Percentiles rank a stretch among this genome's conserved stretches.
These are phyloP conservation scores for Backusella tarrabulga DNA, from an alignment of 192 early-diverging fungal species.

Conservation along the genomic window DNA sequence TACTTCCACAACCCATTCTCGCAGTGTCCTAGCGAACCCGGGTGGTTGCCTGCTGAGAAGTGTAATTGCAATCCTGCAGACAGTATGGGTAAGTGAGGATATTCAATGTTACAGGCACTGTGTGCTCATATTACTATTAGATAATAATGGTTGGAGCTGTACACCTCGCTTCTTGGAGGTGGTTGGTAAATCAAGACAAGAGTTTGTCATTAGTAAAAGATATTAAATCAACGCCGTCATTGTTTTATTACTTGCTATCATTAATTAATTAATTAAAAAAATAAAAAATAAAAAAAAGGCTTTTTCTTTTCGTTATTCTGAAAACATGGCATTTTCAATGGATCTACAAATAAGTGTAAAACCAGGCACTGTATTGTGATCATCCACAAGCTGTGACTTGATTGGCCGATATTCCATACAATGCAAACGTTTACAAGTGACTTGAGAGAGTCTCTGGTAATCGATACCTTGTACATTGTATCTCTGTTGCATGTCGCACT, in stretches of 20 bases:
- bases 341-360: background rate
- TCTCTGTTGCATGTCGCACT: background rate
- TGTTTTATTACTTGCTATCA: too few relatives aligned
- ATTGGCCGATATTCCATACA: background rate
- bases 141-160: background rate
- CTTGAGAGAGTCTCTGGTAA: background rate
- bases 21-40: constrained; percentile 22
- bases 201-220: background rate
- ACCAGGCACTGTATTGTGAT: background rate
- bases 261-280: too few relatives aligned
- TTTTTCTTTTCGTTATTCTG: too few relatives aligned
- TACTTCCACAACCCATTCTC: constrained; percentile 22
- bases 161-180: background rate
- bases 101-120: too few relatives aligned
- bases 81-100: constrained; percentile 16
- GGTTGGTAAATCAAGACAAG: background rate
- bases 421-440: background rate
- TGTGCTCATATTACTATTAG: background rate
- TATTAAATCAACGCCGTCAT: background rate
- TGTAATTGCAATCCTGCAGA: constrained; percentile 23
- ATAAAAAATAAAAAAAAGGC: too few relatives aligned
- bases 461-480: background rate
- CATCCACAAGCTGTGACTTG: background rate
- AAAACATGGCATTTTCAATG: background rate
- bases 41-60: constrained; percentile 6